Evolutionary conservation across 768 basidiomycete genomes (phyloP), one percentile per base, ranked within the genome.

Genomic region (Tylopilus sp.): DNA sequence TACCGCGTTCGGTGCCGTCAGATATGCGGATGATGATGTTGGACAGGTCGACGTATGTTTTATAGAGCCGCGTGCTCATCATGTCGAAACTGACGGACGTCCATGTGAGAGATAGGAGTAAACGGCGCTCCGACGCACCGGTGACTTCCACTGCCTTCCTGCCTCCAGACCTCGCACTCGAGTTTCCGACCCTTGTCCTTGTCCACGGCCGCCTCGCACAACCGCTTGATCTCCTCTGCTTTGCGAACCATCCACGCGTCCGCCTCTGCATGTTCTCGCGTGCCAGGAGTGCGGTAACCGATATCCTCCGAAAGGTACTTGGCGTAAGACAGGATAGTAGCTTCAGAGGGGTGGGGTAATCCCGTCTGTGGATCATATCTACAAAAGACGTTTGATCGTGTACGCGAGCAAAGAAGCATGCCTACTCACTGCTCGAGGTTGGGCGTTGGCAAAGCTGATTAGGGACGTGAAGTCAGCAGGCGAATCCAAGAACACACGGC

Each of bases 151-250:
- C 84, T 90, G 3, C 94, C 93, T 60, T 86, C 78, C 70, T 97
- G 95, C 51, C 86, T 76, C 89, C 91, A 96, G 0, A 95, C 84
- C 63, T 97, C 92, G 62, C 96, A 94, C 64, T 95, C 78, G n/a
- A 96, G 72, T 41, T 85, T 85, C 43, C 85, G 73, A 5, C 60
- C 72, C 0, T 55, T 63, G 53, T 54, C 76, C 70, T 64, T 67
- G 29, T 65, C 64, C 8, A 79, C 76, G 26, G 82, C 69, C 44
- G 71, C 70, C 41, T 87, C 82, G 64, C 93, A 95, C 47, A 83
- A 70, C 29, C 70, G 68, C 62, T 84, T 75, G 33, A 95, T 67
- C 40, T 75, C 74, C 48, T 84, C 72, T 3, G 87, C 86, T 61
- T 86, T 81, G 42, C 80, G 71, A 21, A 85, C 63, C 79, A 95